Conservation (phyloP, 2,329 filamentous ascomycete species). For the Ilyonectria destructans region DNA sequence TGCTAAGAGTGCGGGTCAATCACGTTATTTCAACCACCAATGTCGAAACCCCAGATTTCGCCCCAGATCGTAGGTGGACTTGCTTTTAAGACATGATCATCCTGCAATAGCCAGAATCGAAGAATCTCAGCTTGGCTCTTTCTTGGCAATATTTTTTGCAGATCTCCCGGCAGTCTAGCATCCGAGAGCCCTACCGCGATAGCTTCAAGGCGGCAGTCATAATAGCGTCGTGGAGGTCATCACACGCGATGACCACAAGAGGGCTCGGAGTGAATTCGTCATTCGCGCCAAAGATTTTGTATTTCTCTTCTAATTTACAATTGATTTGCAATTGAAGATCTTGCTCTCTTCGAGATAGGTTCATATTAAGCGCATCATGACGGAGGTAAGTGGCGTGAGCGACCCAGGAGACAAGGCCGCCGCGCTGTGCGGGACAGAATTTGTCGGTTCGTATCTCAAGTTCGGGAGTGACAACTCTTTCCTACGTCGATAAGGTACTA, state of each 20-base stretch:
- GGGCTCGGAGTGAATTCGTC: constrained; percentile 26
- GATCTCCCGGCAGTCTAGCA: constrained; percentile 28
- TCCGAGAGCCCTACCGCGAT: constrained; percentile 14
- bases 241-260: constrained; percentile 22
- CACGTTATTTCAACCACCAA: constrained; percentile 39
- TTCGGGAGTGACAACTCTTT: not conserved
- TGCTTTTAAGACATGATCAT: constrained; percentile 17
- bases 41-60: constrained; percentile 44
- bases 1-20: constrained; percentile 40
- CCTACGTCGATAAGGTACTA: not conserved
- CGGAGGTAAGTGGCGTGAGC: constrained; percentile 13
- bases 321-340: constrained; percentile 34
- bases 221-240: constrained; percentile 5
- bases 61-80: not conserved
- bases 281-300: constrained; percentile 22
- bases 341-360: constrained; percentile 27
- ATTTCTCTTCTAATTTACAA: constrained; percentile 22
- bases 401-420: not conserved
- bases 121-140: constrained; percentile 23
- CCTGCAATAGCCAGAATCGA: not conserved
- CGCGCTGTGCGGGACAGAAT: not conserved
- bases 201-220: constrained; percentile 18
- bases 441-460: not conserved
- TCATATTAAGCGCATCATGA: constrained; percentile 4
- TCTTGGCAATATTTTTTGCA: constrained; percentile 38